phyloP scores from a whole-genome alignment of 768 basidiomycete species.

The Wakefieldia striispora region DNA sequence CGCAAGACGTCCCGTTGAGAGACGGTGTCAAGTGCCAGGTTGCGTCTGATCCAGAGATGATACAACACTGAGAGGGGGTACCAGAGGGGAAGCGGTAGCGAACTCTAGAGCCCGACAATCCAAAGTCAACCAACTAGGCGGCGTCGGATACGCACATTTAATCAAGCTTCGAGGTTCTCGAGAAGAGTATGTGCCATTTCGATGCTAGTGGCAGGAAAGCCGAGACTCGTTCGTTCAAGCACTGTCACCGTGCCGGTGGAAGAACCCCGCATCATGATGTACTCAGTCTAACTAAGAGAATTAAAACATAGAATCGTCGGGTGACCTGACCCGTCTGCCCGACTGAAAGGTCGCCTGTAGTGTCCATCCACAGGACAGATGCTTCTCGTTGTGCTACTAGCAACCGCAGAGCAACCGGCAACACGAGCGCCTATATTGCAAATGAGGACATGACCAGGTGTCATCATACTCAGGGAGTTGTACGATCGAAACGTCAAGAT shows the following conservation, averaged over 20 bases:
- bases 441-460: constrained; percentile 7
- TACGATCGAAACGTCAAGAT: no score
- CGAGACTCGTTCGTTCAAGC: constrained; percentile 55
- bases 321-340: constrained; percentile 44
- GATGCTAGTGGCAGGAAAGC: constrained; percentile 56
- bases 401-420: constrained; percentile 57
- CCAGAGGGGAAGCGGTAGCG: constrained; percentile 61
- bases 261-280: constrained; percentile 24
- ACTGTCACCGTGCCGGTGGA: no score
- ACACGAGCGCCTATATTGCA: constrained; percentile 51
- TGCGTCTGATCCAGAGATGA: no score
- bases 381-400: constrained; percentile 39
- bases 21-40: no score
- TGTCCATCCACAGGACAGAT: no score
- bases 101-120: constrained; percentile 17
- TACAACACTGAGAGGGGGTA: constrained; percentile 58
- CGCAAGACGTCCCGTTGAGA: no score
- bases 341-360: constrained; percentile 61
- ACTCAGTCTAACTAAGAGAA: constrained; percentile 3
- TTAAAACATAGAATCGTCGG: constrained; percentile 11
- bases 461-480: no score
- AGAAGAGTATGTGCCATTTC: constrained; percentile 53
- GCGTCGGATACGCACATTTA: constrained; percentile 31
- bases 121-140: background rate
- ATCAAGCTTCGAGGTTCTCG: constrained; percentile 37